Base-by-base conservation (phyloP, 2,329 filamentous ascomycete genomes). In the Aspergillus sp. region DNA sequence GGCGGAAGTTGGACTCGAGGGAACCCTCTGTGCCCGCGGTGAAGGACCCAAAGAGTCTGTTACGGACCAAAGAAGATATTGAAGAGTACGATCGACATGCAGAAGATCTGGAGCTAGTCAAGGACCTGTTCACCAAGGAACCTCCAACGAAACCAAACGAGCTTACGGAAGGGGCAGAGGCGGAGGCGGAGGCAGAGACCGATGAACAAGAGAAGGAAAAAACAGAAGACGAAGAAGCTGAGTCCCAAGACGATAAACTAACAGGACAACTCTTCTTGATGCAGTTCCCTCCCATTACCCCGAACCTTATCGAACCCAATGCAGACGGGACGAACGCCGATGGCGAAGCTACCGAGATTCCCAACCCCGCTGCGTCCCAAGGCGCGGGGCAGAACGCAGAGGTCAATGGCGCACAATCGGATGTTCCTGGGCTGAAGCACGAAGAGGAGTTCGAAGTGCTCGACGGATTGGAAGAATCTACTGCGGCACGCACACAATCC, bases 211-310 rank as follows among this genome's bases (percentile, higher is more conserved):
- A 48, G n/a, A 55, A 55, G 21, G 62, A 63, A 52, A 50, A 63
- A 35, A 55, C 52, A 12, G 54, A 63, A 21, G 51, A 61, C 21
- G 56, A 68, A 19, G 62, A 61, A n/a, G 67, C 69, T 23, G 69
- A 74, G 27, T 51, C 50, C 11, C 62, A 57, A 49, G 66, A 75
- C 64, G 79, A 75, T 52, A 75, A 76, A 43, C 76, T 79, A 17
- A 73, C 81, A 37, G 81, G 85, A 54, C 80, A 82, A 57, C 77
- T 86, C 53, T 87, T 87, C 68, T 77, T 87, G 52, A 84, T 88
- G 69, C 86, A 88, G 69, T 82, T 88, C 65, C 86, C 86, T 12
- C 84, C 86, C 0, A 78, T 86, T 57, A 81, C 87, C 4, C 86
- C 86, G 5, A 81, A 82, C 58, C 78, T 88, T 23, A 64, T 76